These are phyloP conservation scores for Metschnikowia similis DNA, from an alignment of 805 yeast genomes.

Conservation along the genomic window DNA sequence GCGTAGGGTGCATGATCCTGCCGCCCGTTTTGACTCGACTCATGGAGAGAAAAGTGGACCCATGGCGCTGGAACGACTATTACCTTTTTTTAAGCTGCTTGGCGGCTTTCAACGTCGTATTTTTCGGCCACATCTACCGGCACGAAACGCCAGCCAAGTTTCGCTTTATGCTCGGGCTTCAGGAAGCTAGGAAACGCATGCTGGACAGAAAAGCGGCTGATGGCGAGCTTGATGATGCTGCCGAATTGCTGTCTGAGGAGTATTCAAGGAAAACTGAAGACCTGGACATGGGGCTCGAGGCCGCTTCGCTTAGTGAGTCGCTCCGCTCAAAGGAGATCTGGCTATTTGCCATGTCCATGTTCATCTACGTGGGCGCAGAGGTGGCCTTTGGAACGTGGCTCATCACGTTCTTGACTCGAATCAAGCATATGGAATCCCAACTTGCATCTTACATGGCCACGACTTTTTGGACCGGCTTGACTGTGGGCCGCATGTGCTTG, in stretches of 20 bases:
- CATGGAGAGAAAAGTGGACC: conserved; percentile 31
- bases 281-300: conserved; percentile 3
- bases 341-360: conserved; percentile 39
- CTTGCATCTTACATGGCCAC: conserved; percentile 46
- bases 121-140: conserved; percentile 25
- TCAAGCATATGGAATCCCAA: conserved; percentile 33
- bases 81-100: conserved; percentile 34
- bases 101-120: conserved; percentile 20
- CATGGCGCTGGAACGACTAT: conserved; percentile 48
- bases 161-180: conserved; percentile 21
- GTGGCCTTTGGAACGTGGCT: conserved; percentile 53
- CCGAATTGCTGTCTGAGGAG: conserved; percentile 9
- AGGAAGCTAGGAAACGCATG: conserved; percentile 10
- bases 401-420: conserved; percentile 42
- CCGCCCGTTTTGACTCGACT: conserved; percentile 44
- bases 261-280: conserved; percentile 3
- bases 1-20: conserved; percentile 50
- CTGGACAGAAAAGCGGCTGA: background rate
- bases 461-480: conserved; percentile 49
- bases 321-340: conserved; percentile 35
- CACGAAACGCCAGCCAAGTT: conserved; percentile 45
- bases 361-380: conserved; percentile 51
- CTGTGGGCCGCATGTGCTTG: conserved; percentile 43
- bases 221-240: conserved; percentile 2
- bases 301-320: conserved; percentile 27